phyloP scores from a whole-genome alignment of 2,329 filamentous ascomycete species.

The Phialophora expanda region DNA sequence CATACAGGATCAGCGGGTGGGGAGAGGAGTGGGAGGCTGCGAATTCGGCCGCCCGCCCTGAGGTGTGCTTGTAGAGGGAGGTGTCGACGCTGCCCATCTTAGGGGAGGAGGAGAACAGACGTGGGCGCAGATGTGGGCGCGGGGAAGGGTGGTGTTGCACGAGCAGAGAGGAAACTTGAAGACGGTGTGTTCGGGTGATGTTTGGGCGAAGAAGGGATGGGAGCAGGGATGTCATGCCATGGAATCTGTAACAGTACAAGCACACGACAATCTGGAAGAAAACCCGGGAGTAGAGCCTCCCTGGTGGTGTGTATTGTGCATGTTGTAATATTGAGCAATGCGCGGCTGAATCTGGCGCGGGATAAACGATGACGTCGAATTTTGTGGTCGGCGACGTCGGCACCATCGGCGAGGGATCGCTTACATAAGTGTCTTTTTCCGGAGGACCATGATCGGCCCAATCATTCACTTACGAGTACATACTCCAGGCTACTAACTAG shows the following conservation, averaged over 20 bases:
- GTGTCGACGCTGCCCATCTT: conserved; percentile 50
- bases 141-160: background rate
- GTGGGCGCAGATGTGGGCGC: background rate
- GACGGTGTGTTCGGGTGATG: background rate
- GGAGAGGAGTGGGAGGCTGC: conserved; percentile 44
- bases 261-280: background rate
- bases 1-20: conserved; percentile 65
- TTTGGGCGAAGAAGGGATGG: background rate
- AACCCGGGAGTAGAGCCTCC: background rate
- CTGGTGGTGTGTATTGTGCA: background rate
- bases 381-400: background rate
- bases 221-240: conserved; percentile 9
- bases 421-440: background rate
- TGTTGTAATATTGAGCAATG: conserved; percentile 8
- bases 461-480: background rate
- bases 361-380: background rate
- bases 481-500: background rate
- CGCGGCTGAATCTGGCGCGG: background rate
- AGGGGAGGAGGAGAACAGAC: background rate
- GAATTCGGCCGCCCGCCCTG: conserved; percentile 50
- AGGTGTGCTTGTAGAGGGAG: conserved; percentile 52
- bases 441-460: background rate
- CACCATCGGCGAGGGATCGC: background rate
- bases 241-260: background rate
- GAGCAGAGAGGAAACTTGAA: background rate